A percentile compares a stretch with the other conserved stretches of the same genome.
These are phyloP conservation scores for Trichoderma orchidacearum DNA, from an alignment of 495 filamentous ascomycete species.

Conservation along the genomic window DNA sequence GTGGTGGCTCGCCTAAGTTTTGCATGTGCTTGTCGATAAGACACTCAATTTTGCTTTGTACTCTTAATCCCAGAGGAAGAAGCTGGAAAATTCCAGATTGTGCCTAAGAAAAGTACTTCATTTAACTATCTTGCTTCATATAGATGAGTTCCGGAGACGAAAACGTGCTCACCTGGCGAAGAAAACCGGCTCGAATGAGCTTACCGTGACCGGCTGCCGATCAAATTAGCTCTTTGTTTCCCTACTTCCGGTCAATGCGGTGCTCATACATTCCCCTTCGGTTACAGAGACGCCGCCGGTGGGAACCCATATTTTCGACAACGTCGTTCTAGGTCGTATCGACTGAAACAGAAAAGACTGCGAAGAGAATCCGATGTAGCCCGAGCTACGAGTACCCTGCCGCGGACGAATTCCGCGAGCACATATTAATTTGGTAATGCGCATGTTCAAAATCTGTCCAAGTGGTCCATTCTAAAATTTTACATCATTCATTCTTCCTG, in stretches of 20 bases:
- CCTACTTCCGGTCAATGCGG: not conserved
- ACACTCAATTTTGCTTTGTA: constrained; percentile 76
- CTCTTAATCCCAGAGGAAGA: constrained; percentile 74
- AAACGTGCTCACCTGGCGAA: constrained; percentile 48
- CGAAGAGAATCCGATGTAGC: not conserved
- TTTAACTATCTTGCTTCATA: constrained; percentile 2
- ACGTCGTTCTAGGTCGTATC: constrained; percentile 3
- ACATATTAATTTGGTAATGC: not conserved
- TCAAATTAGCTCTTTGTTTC: not conserved
- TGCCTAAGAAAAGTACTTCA: constrained; percentile 30
- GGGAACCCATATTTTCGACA: constrained; percentile 66
- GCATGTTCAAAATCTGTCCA: not conserved
- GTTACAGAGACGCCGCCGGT: constrained; percentile 55
- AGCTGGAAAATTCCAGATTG: constrained; percentile 89
- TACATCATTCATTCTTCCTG: not conserved
- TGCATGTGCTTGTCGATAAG: constrained; percentile 87
- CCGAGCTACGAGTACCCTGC: not conserved
- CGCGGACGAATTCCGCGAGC: not conserved
- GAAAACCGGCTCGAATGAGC: constrained; percentile 63
- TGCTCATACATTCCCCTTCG: constrained; percentile 31
- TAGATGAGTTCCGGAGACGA: not conserved
- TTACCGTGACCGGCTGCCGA: constrained; percentile 55
- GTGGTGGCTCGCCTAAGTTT: constrained; percentile 38
- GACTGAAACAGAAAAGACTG: not conserved
- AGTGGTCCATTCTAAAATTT: not conserved